Evolutionary conservation across 192 early-diverging fungal species (phyloP), one percentile per base, ranked within the genome.

Genomic region (Coemansia sp.): DNA sequence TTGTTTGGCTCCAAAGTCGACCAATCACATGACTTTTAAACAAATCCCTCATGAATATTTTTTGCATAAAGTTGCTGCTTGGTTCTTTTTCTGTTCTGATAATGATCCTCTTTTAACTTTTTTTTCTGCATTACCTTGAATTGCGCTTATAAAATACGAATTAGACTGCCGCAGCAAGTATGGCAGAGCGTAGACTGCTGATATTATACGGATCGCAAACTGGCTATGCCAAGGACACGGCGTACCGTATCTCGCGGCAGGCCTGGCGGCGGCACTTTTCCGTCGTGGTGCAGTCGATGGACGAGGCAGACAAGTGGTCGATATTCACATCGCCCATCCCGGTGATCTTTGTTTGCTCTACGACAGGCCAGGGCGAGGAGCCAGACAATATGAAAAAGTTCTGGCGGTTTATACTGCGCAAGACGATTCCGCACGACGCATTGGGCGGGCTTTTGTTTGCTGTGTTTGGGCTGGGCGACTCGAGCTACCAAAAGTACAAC

Each of bases 391-490:
- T 98, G 97, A 89, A 86, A 81, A 67, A 70, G 70, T 95, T 97
- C 62, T 99, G 97, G 97, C 84, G 83, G 54, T 92, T 91, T 64
- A 73, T 99, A 28, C 81, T 98, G 43, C 85, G 91, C 49, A 95
- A 95, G 66, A 82, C 87, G 7, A 64, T 89, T 22, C 85, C 92
- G 3, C 56, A 31, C 21, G 81, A 89, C 42, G 81, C 88, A 1
- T 77, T 97, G n/a, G 56, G 63, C 12, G 67, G 81, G n/a, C 55
- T 91, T 67, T 48, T 82, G 33, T 92, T 88, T 72, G 90, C 91
- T 4, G 95, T 99, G 19, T 92, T 98, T 81, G 97, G 95, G 2
- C 83, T 94, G 31, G 97, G 97, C 22, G 97, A 99, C 71, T 96
- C 94, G 18, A 93, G 92, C 24, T 99, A 97, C 69, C 54, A 69